These are phyloP conservation scores for Pleurotus citrinopileatus DNA, from an alignment of 768 basidiomycete species.

Conservation along the genomic window DNA sequence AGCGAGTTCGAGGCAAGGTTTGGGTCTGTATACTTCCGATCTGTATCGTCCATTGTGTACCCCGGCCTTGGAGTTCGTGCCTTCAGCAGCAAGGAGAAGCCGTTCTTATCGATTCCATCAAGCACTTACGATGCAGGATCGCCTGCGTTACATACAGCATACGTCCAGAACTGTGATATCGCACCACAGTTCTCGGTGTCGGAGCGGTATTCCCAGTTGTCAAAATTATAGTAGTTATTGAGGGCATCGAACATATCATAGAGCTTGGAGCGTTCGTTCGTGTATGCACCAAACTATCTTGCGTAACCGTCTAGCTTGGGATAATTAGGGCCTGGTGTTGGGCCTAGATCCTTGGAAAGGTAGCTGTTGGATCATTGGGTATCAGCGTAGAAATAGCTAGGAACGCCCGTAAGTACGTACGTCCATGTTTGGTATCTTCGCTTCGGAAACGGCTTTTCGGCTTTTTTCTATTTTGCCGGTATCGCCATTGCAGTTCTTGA, in stretches of 20 bases:
- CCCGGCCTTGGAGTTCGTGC: not conserved
- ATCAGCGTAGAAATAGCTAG: too few species aligned
- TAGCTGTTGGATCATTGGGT: too few species aligned
- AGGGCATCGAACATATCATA: not conserved
- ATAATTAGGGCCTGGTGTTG: not conserved
- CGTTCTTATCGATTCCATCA: too few species aligned
- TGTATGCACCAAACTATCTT: not conserved
- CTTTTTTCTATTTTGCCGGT: not conserved
- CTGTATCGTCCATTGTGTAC: not conserved
- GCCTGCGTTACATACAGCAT: not conserved
- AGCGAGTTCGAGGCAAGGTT: not conserved
- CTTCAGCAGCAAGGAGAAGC: not conserved
- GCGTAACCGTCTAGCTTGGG: not conserved
- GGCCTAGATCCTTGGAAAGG: not conserved
- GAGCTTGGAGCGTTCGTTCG: not conserved
- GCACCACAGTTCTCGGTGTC: not conserved
- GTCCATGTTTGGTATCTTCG: not conserved
- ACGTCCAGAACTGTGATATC: not conserved
- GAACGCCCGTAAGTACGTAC: not conserved
- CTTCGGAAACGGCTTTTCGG: not conserved
- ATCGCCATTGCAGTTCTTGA: not conserved
- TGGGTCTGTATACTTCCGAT: not conserved
- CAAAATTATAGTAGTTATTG: not conserved
- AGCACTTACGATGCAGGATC: not conserved
- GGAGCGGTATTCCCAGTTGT: not conserved